These are phyloP conservation scores for Gaillardinia entomophila DNA, from an alignment of 805 yeast genomes.

Conservation along the genomic window DNA sequence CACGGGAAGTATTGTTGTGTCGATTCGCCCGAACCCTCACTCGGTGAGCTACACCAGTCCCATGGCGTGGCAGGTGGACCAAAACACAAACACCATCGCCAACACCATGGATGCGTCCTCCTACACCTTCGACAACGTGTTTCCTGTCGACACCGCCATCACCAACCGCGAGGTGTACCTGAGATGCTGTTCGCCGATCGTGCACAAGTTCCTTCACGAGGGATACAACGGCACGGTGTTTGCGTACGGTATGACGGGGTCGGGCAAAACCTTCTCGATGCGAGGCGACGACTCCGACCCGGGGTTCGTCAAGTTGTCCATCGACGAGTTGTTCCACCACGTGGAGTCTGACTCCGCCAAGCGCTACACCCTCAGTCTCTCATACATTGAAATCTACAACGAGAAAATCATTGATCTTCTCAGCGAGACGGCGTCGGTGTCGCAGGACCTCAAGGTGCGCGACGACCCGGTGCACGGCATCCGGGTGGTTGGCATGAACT, in stretches of 20 bases:
- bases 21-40: constrained; percentile 72
- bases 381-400: constrained; percentile 83
- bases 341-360: constrained; percentile 23
- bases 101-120: constrained; percentile 51
- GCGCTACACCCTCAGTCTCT: constrained; percentile 47
- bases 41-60: constrained; percentile 26
- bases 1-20: constrained; percentile 69
- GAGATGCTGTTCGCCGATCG: constrained; percentile 45
- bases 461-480: constrained; percentile 74
- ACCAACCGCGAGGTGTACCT: constrained; percentile 59
- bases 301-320: constrained; percentile 70
- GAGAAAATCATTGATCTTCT: constrained; percentile 80
- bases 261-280: constrained; percentile 88
- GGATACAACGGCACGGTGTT: constrained; percentile 87
- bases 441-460: constrained; percentile 63
- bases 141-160: constrained; percentile 39
- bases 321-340: constrained; percentile 51
- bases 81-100: constrained; percentile 32
- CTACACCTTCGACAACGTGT: constrained; percentile 76
- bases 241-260: constrained; percentile 94
- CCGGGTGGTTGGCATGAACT: constrained; percentile 66
- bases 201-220: constrained; percentile 48
- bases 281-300: constrained; percentile 59
- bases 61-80: constrained; percentile 42
- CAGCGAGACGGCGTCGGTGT: constrained; percentile 17